A percentile compares a stretch with the other conserved stretches of the same genome.
Conservation (phyloP, 495 filamentous ascomycete species). For the Lophium mytilinum region DNA sequence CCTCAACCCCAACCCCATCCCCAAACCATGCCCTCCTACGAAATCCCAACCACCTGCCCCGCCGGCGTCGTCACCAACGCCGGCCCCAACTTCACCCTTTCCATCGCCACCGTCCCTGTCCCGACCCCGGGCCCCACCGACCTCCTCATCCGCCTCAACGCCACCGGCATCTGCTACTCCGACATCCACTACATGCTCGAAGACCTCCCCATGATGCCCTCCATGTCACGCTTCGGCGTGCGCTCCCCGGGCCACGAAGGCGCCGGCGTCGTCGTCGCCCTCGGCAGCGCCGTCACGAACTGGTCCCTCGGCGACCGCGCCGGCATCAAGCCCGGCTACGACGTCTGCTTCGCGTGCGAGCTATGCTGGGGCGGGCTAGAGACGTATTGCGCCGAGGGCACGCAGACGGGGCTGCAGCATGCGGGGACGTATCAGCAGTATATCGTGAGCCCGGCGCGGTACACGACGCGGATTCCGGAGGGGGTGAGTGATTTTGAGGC, state of each 20-base stretch:
- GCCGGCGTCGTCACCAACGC: conserved; percentile 20
- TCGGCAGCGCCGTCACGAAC: conserved; percentile 43
- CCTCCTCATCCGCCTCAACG: conserved; percentile 41
- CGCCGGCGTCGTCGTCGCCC: conserved; percentile 45
- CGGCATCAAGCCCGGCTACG: conserved; percentile 49
- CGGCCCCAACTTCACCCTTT: conserved; percentile 17
- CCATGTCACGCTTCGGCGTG: conserved; percentile 43
- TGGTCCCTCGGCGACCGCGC: conserved; percentile 52
- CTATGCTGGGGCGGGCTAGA: conserved; percentile 41
- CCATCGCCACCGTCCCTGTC: conserved; percentile 22
- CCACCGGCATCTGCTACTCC: conserved; percentile 42
- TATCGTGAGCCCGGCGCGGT: conserved; percentile 30
- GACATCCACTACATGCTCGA: conserved; percentile 43
- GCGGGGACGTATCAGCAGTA: not conserved
- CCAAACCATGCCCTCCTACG: too few species aligned
- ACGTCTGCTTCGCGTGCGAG: conserved; percentile 45
- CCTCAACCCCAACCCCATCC: too few species aligned
- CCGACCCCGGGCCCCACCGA: conserved; percentile 37
- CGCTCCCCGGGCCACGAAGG: conserved; percentile 50
- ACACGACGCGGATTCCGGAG: conserved; percentile 36
- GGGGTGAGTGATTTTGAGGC: conserved; percentile 35
- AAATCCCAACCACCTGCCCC: conserved; percentile 19
- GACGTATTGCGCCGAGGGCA: conserved; percentile 34
- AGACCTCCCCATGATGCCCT: conserved; percentile 36
- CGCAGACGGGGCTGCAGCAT: too few species aligned